These are phyloP conservation scores for Suillus bovinus DNA, from an alignment of 768 basidiomycete species.

Conservation along the genomic window DNA sequence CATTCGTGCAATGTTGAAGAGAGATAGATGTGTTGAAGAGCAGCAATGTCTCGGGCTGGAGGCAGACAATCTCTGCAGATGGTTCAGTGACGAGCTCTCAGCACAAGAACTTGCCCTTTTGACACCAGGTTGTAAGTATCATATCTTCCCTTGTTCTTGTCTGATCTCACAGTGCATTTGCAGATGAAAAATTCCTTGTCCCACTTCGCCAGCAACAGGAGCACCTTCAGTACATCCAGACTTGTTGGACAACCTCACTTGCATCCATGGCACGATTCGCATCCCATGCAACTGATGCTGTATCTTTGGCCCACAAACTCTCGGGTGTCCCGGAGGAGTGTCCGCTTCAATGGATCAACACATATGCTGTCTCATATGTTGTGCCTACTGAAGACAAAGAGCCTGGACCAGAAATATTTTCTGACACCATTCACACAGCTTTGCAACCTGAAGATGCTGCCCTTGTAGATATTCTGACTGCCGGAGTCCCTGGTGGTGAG, in stretches of 20 bases:
- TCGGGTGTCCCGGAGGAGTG: neutral
- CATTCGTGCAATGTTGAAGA: constrained; percentile 13
- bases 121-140: constrained; percentile 9
- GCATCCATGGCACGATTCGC: neutral
- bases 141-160: neutral
- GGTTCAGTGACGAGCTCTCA: neutral
- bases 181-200: neutral
- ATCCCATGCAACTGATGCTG: neutral
- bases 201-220: constrained; percentile 6
- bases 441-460: neutral
- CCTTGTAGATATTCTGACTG: neutral
- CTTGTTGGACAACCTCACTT: constrained; percentile 17
- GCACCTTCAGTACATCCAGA: constrained; percentile 16
- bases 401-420: neutral
- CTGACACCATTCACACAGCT: neutral
- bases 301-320: neutral
- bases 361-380: neutral
- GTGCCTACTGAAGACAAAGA: neutral
- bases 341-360: neutral
- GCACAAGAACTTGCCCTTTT: constrained; percentile 6
- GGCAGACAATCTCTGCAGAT: neutral
- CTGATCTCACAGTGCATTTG: neutral
- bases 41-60: neutral
- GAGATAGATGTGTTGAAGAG: constrained; percentile 6
- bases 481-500: neutral